phyloP scores from a whole-genome alignment of 2,329 filamentous ascomycete genomes.

The Trichoderma pleuroti region DNA sequence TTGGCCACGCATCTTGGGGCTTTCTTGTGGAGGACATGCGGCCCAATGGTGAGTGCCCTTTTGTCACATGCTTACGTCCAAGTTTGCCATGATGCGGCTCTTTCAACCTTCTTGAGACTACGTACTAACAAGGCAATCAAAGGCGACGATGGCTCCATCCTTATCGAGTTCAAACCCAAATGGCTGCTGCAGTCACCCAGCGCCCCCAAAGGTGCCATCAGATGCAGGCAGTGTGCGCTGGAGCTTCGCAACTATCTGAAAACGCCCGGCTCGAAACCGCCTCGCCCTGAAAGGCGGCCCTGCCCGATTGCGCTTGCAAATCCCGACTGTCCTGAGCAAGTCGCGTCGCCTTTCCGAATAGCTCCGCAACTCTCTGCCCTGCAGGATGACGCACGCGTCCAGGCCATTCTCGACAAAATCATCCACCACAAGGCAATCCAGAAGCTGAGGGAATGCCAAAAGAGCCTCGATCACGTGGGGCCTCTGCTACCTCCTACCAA shows the following conservation, averaged over 20 bases:
- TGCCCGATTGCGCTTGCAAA: slow-evolving; percentile 65
- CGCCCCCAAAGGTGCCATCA: slow-evolving; percentile 58
- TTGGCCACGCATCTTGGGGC: slow-evolving; percentile 58
- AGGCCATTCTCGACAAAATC: slow-evolving; percentile 28
- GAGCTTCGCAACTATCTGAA: slow-evolving; percentile 37
- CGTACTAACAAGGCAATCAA: slow-evolving; percentile 18
- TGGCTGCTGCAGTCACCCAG: slow-evolving; percentile 75
- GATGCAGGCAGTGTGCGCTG: slow-evolving; percentile 72
- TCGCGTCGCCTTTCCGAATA: slow-evolving; percentile 42
- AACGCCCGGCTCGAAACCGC: slow-evolving; percentile 33
- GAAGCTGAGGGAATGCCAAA: slow-evolving; percentile 36
- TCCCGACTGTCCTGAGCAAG: slow-evolving; percentile 42
- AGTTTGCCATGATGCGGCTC: neutral
- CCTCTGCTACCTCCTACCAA: slow-evolving; percentile 43
- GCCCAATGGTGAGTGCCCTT: slow-evolving; percentile 30
- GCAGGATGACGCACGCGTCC: slow-evolving; percentile 29
- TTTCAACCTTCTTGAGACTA: neutral
- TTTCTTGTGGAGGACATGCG: slow-evolving; percentile 73
- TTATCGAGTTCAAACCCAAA: slow-evolving; percentile 80
- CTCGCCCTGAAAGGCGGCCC: slow-evolving; percentile 43
- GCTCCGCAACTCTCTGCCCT: slow-evolving; percentile 33
- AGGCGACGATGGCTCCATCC: slow-evolving; percentile 31
- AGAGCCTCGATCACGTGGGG: slow-evolving; percentile 41
- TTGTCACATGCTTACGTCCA: neutral
- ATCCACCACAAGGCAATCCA: slow-evolving; percentile 36